Conservation (phyloP, 1,284 basidiomycete species). For the Ustilago crameri region DNA sequence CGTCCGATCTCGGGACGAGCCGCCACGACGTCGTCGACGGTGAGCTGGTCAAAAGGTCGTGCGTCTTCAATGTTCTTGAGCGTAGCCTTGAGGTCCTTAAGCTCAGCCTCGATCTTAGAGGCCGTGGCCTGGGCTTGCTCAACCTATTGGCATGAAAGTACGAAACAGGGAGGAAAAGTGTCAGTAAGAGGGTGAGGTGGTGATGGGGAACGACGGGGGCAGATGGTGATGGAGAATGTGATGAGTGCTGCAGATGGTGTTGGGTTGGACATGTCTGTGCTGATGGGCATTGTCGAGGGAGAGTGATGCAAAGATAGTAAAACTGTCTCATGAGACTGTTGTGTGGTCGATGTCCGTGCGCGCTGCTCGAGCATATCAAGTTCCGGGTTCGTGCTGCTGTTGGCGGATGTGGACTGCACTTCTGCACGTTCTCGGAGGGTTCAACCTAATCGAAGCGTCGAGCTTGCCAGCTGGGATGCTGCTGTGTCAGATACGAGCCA, state of each 20-base stretch:
- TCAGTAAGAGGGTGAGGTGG: constrained; percentile 10
- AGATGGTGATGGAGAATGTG: background rate
- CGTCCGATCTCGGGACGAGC: constrained; percentile 93
- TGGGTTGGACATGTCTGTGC: background rate
- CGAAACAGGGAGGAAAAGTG: constrained; percentile 3
- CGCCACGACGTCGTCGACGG: constrained; percentile 87
- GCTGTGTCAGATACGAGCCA: too few relatives aligned
- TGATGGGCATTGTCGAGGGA: background rate
- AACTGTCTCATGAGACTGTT: background rate
- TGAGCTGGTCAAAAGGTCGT: constrained; percentile 96
- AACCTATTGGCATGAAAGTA: constrained; percentile 73
- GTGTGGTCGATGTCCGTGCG: constrained; percentile 1
- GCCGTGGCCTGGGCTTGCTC: constrained; percentile 90
- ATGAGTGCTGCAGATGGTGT: background rate
- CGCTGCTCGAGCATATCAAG: background rate
- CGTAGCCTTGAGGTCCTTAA: constrained; percentile 90
- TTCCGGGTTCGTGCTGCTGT: too few relatives aligned
- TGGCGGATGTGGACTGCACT: too few relatives aligned
- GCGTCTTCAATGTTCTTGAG: constrained; percentile 97
- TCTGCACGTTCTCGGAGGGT: too few relatives aligned
- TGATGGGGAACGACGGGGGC: constrained; percentile 1
- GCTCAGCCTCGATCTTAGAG: constrained; percentile 89
- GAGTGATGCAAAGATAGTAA: background rate
- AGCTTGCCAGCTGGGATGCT: too few relatives aligned
- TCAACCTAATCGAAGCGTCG: too few relatives aligned